Conservation (phyloP, 176 grass and related monocot species). For the Melocanna baccifera region DNA sequence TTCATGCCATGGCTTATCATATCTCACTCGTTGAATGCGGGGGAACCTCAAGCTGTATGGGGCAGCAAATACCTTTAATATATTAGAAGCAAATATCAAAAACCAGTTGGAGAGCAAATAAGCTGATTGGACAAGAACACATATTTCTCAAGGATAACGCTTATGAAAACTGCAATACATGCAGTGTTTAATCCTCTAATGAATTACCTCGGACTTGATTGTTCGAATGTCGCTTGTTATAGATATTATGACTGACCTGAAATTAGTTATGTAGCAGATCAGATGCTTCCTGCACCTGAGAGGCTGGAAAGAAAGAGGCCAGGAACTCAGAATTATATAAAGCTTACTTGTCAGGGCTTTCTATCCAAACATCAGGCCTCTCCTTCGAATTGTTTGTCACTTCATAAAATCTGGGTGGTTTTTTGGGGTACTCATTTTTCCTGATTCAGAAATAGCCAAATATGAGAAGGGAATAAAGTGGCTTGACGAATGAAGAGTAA, state of each 20-base stretch:
- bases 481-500: constrained; percentile 3
- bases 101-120: constrained; percentile 25
- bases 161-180: constrained; percentile 18
- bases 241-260: constrained; percentile 84
- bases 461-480: constrained; percentile 6
- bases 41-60: constrained; percentile 93
- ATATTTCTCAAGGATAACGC: constrained; percentile 6
- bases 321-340: constrained; percentile 24
- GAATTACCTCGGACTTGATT: constrained; percentile 87
- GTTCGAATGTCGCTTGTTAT: constrained; percentile 96
- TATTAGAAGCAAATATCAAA: constrained; percentile 32
- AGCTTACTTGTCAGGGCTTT: constrained; percentile 86
- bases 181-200: not conserved
- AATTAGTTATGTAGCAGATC: constrained; percentile 41
- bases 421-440: constrained; percentile 89
- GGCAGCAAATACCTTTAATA: constrained; percentile 76
- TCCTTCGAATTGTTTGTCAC: constrained; percentile 98
- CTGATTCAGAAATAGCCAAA: constrained; percentile 40
- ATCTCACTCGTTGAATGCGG: constrained; percentile 75
- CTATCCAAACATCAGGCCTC: constrained; percentile 99
- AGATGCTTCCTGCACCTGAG: constrained; percentile 31
- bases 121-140: constrained; percentile 21
- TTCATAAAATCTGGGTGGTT: constrained; percentile 75
- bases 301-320: constrained; percentile 18
- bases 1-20: constrained; percentile 96